Evolutionary conservation across 371 early-diverging fungal genomes (phyloP), one percentile per base, ranked within the genome.

Genomic region (Mortierella sp.): DNA sequence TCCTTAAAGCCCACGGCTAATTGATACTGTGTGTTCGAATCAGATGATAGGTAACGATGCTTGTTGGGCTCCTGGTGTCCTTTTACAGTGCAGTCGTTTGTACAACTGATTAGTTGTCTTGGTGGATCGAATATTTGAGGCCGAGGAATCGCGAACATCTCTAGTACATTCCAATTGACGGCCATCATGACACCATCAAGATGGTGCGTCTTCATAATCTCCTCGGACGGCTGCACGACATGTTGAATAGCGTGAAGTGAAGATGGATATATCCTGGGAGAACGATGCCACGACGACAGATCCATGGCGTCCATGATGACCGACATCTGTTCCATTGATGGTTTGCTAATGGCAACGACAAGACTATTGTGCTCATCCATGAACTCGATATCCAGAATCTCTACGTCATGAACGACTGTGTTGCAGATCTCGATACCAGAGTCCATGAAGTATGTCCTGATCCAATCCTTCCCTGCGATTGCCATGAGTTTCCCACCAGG

Each of bases 351-450:
- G n/a, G 57, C 56, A 13, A 56, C 64, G 31, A 64, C 21, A n/a
- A 64, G 30, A 14, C 64, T 64, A n/a, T 64, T 64, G 50, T 56
- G 57, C 24, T 56, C 64, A 21, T 64, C 64, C 30, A 64, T 42
- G 19, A 64, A 64, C 28, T 55, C 27, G 7, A 64, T 48, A 50
- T 64, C 55, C 51, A 64, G n/a, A 7, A 64, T 56, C 18, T 45
- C 41, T 8, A 42, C 64, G 34, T 56, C 50, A 8, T n/a, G 26
- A 23, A 64, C n/a, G 3, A 53, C 45, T 0, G 53, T 42, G 9
- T 21, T 28, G 38, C 64, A 64, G 16, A 56, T 50, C 39, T 64
- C 64, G 50, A 64, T 56, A 2, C 64, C 64, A 21, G 64, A 56
- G n/a, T 64, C 64, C 57, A 64, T 56, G 21, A 56, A 64, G 27